Percentiles rank a stretch among this genome's conserved stretches.
These are phyloP conservation scores for Odontarrhena argentea DNA, from an alignment of 345 rosid genomes.

Conservation along the genomic window DNA sequence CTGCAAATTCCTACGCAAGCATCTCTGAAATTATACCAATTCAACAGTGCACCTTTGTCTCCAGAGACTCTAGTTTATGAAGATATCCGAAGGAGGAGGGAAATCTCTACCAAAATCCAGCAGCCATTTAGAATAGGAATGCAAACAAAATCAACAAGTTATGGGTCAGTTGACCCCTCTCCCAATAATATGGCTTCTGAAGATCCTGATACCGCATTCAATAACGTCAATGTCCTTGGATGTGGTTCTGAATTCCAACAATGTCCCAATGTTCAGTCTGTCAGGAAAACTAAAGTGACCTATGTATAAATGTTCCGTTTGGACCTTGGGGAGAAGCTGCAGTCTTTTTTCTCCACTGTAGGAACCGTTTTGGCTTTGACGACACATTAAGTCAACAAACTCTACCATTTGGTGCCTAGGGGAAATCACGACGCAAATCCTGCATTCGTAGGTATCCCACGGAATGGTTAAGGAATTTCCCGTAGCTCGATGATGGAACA, in stretches of 20 bases:
- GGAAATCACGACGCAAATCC: too few species aligned
- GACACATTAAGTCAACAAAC: too few species aligned
- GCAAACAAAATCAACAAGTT: too few species aligned
- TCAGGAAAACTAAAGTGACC: neutral
- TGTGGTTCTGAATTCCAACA: neutral
- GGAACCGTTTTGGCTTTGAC: too few species aligned
- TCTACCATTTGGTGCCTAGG: too few species aligned
- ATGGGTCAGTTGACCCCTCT: too few species aligned
- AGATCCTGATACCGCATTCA: neutral
- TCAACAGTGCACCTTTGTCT: neutral
- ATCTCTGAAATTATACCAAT: too few species aligned
- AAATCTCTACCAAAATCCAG: constrained; percentile 4
- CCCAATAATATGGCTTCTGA: too few species aligned
- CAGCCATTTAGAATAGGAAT: constrained; percentile 2
- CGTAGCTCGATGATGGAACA: constrained; percentile 2
- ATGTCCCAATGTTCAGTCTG: neutral
- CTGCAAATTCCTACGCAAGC: too few species aligned
- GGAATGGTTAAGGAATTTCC: constrained; percentile 19
- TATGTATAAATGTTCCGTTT: neutral
- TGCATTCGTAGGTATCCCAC: too few species aligned
- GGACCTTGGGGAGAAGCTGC: neutral
- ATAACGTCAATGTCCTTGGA: neutral
- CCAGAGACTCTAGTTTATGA: constrained; percentile 2
- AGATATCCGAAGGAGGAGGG: neutral
- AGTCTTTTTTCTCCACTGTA: neutral